A percentile compares a stretch with the other conserved stretches of the same genome.
These are phyloP conservation scores for Bisporella sp. DNA, from an alignment of 2,329 filamentous ascomycete species.

Conservation along the genomic window DNA sequence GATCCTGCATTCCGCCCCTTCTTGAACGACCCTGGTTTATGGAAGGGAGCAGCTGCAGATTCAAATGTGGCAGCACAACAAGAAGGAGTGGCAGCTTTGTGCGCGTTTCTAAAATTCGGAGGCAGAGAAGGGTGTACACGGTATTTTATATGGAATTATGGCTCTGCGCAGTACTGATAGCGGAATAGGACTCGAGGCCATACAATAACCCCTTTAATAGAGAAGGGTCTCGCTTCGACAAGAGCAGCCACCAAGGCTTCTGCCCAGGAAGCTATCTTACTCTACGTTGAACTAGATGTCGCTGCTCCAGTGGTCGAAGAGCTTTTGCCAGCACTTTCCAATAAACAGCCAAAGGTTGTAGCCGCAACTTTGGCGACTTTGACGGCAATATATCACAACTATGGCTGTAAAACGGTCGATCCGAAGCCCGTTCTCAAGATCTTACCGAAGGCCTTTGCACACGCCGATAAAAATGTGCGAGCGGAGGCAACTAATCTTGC, in stretches of 20 bases:
- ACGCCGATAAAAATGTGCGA: conserved; percentile 96
- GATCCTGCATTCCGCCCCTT: conserved; percentile 86
- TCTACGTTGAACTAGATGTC: conserved; percentile 86
- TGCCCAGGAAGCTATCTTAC: conserved; percentile 75
- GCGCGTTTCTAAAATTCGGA: conserved; percentile 87
- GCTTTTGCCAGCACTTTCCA: conserved; percentile 70
- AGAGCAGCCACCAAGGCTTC: conserved; percentile 84
- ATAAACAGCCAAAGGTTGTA: conserved; percentile 89
- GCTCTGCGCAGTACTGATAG: background rate
- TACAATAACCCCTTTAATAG: conserved; percentile 73
- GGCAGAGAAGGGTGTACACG: conserved; percentile 71
- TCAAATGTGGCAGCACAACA: conserved; percentile 96
- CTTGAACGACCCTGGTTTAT: conserved; percentile 72
- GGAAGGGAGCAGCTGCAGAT: conserved; percentile 89
- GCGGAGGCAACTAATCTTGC: conserved; percentile 87
- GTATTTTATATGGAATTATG: conserved; percentile 29
- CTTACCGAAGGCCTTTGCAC: conserved; percentile 85
- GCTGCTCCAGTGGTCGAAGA: conserved; percentile 85
- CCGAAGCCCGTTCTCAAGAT: conserved; percentile 85
- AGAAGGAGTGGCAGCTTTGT: conserved; percentile 81
- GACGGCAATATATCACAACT: conserved; percentile 83
- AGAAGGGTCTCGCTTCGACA: conserved; percentile 86
- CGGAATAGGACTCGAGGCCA: conserved; percentile 58
- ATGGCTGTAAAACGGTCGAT: conserved; percentile 89
- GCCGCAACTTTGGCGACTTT: conserved; percentile 69